Evolutionary conservation across 495 filamentous ascomycete genomes (phyloP), one percentile per base, ranked within the genome.

Genomic region (Tuber melanosporum): DNA sequence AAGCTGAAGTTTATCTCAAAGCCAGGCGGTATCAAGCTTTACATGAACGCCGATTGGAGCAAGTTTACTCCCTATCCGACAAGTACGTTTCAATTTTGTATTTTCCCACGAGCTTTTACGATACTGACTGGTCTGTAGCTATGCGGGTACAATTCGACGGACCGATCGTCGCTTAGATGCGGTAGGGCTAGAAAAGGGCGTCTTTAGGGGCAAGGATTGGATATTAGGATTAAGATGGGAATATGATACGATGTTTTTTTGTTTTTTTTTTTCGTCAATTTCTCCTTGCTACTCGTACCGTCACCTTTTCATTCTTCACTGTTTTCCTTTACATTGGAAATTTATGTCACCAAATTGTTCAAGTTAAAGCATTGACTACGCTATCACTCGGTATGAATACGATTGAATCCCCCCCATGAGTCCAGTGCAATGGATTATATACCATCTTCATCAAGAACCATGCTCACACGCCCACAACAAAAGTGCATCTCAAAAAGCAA

Each of bases 11-110:
- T 47, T 20, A 72, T 79, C 43, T 57, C 66, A 0, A 76, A 71
- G 45, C 26, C 76, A 15, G 74, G 74, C 17, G 76, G 80, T 22
- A 39, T 77, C 20, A 82, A 78, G 69, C 72, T 71, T 8, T 82
- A 82, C 42, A 72, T 82, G 79, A 82, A 44, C 0, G 74, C 79
- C 7, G 80, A 82, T 44, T 76, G 74, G 49, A 77, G 79, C 44
- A 42, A 78, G 32, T 82, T 79, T 20, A 69, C 78, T 22, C 74
- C 79, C 17, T 82, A 75, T n/a, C 80, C 80, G 26, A 78, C 79
- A 3, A 81, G 79, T 82, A 75, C 76, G 79, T 77, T 26, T 5
- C 17, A n/a, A 12, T 6, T 42, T 36, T 9, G 10, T 47, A 9
- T 39, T 2, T 26, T 4, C 57, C 26, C 26, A 17, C 26, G 4